A percentile compares a stretch with the other conserved stretches of the same genome.
These are phyloP conservation scores for Pisolithus microcarpus DNA, from an alignment of 768 basidiomycete genomes.

Conservation along the genomic window DNA sequence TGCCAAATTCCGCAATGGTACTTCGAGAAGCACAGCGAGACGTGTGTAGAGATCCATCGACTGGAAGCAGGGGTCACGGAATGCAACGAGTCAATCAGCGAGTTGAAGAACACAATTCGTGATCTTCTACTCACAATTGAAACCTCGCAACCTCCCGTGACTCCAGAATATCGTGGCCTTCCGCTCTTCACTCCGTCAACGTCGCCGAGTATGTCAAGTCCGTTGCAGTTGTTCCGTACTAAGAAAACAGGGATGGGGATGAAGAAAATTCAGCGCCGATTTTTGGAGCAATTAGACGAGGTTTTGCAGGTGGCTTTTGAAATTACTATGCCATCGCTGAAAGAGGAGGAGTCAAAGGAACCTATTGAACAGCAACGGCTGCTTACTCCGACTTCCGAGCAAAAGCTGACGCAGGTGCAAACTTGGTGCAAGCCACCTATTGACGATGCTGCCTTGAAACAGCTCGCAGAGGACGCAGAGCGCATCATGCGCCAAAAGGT, in stretches of 20 bases:
- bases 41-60: constrained; percentile 91
- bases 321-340: constrained; percentile 79
- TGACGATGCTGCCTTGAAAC: constrained; percentile 76
- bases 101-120: constrained; percentile 80
- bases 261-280: constrained; percentile 71
- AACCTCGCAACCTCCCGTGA: constrained; percentile 55
- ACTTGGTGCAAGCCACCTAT: constrained; percentile 83
- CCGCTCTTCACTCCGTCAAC: constrained; percentile 71
- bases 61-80: constrained; percentile 92
- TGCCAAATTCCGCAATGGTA: constrained; percentile 97
- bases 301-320: constrained; percentile 73
- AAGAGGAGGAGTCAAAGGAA: constrained; percentile 86
- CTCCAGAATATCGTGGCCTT: constrained; percentile 83
- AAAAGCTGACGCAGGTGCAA: constrained; percentile 74
- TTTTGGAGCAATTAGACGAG: constrained; percentile 84
- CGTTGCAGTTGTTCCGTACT: constrained; percentile 69
- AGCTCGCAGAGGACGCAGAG: constrained; percentile 83
- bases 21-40: constrained; percentile 99
- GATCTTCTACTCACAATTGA: constrained; percentile 71
- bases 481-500: constrained; percentile 89
- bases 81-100: constrained; percentile 87
- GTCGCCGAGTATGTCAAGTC: constrained; percentile 65
- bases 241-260: constrained; percentile 76
- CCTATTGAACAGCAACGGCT: constrained; percentile 90
- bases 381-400: constrained; percentile 83